Conservation (phyloP, 495 filamentous ascomycete genomes). For the Copromyces sp. region DNA sequence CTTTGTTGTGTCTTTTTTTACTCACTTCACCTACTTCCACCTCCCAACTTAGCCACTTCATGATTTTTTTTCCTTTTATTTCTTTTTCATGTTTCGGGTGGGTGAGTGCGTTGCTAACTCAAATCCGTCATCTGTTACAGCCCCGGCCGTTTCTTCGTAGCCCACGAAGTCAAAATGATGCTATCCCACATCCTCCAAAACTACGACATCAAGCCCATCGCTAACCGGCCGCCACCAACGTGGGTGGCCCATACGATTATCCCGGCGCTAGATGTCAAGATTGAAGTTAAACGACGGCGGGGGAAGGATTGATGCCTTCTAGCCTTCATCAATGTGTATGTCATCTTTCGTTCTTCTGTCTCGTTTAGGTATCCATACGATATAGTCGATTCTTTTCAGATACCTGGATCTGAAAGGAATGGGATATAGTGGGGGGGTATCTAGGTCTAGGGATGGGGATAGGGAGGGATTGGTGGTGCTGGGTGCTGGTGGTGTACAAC, state of each 20-base stretch:
- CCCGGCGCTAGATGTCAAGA: slow-evolving; percentile 15
- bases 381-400: too few relatives aligned
- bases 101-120: background rate
- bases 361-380: too few relatives aligned
- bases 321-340: too few relatives aligned
- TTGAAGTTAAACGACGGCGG: slow-evolving; percentile 20
- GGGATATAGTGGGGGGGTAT: too few relatives aligned
- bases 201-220: slow-evolving; percentile 29
- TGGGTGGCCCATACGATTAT: slow-evolving; percentile 26
- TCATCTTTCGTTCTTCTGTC: too few relatives aligned
- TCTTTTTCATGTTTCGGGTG: background rate
- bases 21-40: too few relatives aligned
- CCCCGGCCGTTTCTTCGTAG: slow-evolving; percentile 37
- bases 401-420: too few relatives aligned
- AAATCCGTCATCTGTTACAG: slow-evolving; percentile 3
- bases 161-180: slow-evolving; percentile 33
- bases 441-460: too few relatives aligned
- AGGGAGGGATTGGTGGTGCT: too few relatives aligned
- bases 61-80: background rate
- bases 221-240: slow-evolving; percentile 13
- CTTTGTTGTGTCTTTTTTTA: too few relatives aligned
- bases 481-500: too few relatives aligned
- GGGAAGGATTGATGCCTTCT: slow-evolving; percentile 1
- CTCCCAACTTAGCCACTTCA: too few relatives aligned
- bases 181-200: slow-evolving; percentile 29